Conservation (phyloP, 306 rosid genomes). For the Sicyos baderoa region DNA sequence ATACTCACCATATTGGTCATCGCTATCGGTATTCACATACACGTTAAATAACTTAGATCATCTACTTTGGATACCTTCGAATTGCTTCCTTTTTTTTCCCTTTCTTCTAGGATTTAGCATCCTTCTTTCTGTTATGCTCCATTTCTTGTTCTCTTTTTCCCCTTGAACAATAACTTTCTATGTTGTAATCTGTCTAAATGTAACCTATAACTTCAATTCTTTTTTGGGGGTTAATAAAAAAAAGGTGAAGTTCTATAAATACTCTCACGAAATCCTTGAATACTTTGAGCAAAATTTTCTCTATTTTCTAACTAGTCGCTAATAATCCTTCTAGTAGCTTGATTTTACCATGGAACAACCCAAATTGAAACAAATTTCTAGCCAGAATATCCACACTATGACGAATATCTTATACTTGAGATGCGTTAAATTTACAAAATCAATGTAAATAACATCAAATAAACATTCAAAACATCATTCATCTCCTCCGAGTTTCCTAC, state of each 20-base stretch:
- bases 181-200: constrained; percentile 17
- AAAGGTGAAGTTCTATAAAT: constrained; percentile 6
- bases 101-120: constrained; percentile 3
- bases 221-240: constrained; percentile 6
- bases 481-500: constrained; percentile 2
- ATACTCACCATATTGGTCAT: constrained; percentile 65
- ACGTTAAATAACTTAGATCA: constrained; percentile 29
- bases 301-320: not conserved
- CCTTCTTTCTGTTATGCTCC: not conserved
- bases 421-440: not conserved
- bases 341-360: not conserved
- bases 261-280: not conserved
- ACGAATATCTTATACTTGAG: not conserved
- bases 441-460: not conserved
- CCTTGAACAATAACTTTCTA: constrained; percentile 2
- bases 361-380: not conserved
- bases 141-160: not conserved
- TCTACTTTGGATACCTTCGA: not conserved
- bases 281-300: constrained; percentile 7
- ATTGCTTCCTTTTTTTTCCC: not conserved
- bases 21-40: constrained; percentile 88
- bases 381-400: not conserved
- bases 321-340: not conserved
- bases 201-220: constrained; percentile 17
- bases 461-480: not conserved